These are phyloP conservation scores for Biancaea sappan DNA, from an alignment of 306 rosid species.

Conservation along the genomic window DNA sequence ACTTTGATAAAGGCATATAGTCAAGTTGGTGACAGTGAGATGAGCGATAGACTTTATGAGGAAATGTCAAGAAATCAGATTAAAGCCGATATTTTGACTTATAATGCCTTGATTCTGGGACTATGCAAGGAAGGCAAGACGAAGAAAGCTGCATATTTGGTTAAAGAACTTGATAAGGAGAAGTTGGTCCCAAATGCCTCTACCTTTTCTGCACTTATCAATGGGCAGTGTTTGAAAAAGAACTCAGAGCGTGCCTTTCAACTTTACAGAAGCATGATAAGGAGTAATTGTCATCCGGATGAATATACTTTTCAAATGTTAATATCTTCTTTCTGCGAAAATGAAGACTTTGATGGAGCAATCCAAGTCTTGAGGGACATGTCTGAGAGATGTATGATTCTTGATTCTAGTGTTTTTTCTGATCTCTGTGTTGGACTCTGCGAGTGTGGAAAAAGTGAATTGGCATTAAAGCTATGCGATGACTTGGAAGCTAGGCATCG, in stretches of 20 bases:
- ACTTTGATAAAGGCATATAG: slow-evolving; percentile 72
- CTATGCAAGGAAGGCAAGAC: slow-evolving; percentile 87
- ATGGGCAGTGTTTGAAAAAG: slow-evolving; percentile 63
- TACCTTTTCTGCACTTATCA: slow-evolving; percentile 76
- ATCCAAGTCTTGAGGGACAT: slow-evolving; percentile 66
- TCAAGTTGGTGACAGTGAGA: slow-evolving; percentile 59
- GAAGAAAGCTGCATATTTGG: slow-evolving; percentile 71
- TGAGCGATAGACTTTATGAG: slow-evolving; percentile 62
- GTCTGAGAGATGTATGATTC: slow-evolving; percentile 55
- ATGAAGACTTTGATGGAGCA: slow-evolving; percentile 80
- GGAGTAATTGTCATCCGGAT: slow-evolving; percentile 63
- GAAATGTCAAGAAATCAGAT: slow-evolving; percentile 70
- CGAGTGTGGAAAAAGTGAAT: slow-evolving; percentile 44
- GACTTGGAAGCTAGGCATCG: slow-evolving; percentile 52
- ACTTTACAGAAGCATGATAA: slow-evolving; percentile 74
- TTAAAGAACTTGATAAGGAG: slow-evolving; percentile 66
- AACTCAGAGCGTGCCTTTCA: slow-evolving; percentile 69
- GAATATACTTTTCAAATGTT: slow-evolving; percentile 54
- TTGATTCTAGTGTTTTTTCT: slow-evolving; percentile 49
- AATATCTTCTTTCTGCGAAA: slow-evolving; percentile 57
- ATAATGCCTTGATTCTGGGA: slow-evolving; percentile 82
- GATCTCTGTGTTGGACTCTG: slow-evolving; percentile 62
- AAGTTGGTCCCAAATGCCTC: slow-evolving; percentile 68
- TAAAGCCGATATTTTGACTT: slow-evolving; percentile 71
- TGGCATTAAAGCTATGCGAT: slow-evolving; percentile 43